Percentiles rank a stretch among this genome's conserved stretches.
Conservation (phyloP, 2,329 filamentous ascomycete species). For the Boeremia exigua region DNA sequence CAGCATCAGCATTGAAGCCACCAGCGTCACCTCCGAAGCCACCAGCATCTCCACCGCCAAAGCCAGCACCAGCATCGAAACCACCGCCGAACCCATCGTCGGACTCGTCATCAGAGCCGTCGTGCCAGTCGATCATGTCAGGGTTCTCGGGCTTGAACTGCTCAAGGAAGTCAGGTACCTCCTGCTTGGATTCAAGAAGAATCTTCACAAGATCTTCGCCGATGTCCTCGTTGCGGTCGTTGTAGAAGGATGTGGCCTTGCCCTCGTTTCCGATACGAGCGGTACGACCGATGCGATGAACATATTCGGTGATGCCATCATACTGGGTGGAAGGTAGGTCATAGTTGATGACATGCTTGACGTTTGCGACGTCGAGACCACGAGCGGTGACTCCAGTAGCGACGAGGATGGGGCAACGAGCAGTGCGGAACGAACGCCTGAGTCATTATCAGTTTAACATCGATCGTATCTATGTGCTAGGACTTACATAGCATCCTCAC, state of each 20-base stretch:
- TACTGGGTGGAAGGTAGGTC: constrained; percentile 77
- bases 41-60: constrained; percentile 11
- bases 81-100: constrained; percentile 30
- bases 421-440: constrained; percentile 77
- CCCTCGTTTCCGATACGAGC: constrained; percentile 90
- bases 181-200: constrained; percentile 78
- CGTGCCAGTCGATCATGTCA: constrained; percentile 58
- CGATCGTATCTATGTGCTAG: accelerated
- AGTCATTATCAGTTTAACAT: constrained; percentile 6
- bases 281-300: constrained; percentile 94
- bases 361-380: constrained; percentile 85
- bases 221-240: constrained; percentile 75
- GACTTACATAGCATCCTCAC: constrained; percentile 82
- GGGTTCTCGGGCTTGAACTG: constrained; percentile 65
- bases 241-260: constrained; percentile 88
- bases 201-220: constrained; percentile 78
- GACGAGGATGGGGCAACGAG: constrained; percentile 78
- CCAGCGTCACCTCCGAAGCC: constrained; percentile 7
- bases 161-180: constrained; percentile 81
- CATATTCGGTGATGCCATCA: constrained; percentile 92
- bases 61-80: constrained; percentile 20
- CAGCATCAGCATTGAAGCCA: neutral
- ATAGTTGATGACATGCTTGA: constrained; percentile 92
- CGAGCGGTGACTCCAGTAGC: constrained; percentile 87
- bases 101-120: constrained; percentile 54